Evolutionary conservation across 2,329 filamentous ascomycete genomes (phyloP).

Genomic region (Colletotrichum horii): DNA sequence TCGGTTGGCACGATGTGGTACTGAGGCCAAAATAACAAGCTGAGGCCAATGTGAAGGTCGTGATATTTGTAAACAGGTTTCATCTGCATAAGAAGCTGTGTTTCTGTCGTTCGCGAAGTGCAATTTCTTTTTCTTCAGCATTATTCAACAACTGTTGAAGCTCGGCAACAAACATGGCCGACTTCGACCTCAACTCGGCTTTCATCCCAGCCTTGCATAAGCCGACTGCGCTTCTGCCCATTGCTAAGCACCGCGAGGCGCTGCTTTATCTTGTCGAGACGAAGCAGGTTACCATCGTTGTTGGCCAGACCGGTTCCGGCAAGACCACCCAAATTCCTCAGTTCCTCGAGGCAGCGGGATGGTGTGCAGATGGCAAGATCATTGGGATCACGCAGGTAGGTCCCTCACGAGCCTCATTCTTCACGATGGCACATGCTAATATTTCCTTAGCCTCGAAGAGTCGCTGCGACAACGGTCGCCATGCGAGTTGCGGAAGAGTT

Average conservation of each 20-base stretch:
- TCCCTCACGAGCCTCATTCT: slow-evolving; percentile 23
- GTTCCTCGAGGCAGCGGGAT: slow-evolving; percentile 86
- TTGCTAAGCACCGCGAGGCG: slow-evolving; percentile 79
- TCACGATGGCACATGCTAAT: not conserved
- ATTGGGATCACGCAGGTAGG: slow-evolving; percentile 90
- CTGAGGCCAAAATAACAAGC: not conserved
- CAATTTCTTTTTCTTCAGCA: not conserved
- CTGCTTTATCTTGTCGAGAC: slow-evolving; percentile 88
- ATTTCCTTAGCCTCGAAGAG: slow-evolving; percentile 73
- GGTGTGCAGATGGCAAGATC: slow-evolving; percentile 82
- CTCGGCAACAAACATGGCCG: slow-evolving; percentile 47
- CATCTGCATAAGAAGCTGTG: not conserved
- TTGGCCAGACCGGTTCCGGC: slow-evolving; percentile 93
- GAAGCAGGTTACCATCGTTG: slow-evolving; percentile 82
- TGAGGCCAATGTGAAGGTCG: not conserved
- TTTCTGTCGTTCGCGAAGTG: not conserved
- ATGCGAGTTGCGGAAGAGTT: slow-evolving; percentile 89
- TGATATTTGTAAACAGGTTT: not conserved
- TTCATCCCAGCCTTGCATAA: slow-evolving; percentile 88
- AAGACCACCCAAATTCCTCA: slow-evolving; percentile 97
- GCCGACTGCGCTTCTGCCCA: slow-evolving; percentile 82
- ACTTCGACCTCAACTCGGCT: slow-evolving; percentile 59
- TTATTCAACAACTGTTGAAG: not conserved
- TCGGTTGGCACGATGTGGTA: not conserved
- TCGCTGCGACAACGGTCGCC: slow-evolving; percentile 91